These are phyloP conservation scores for Phytophthora pisi DNA, from an alignment of 352 stramenopile genomes.

Conservation along the genomic window DNA sequence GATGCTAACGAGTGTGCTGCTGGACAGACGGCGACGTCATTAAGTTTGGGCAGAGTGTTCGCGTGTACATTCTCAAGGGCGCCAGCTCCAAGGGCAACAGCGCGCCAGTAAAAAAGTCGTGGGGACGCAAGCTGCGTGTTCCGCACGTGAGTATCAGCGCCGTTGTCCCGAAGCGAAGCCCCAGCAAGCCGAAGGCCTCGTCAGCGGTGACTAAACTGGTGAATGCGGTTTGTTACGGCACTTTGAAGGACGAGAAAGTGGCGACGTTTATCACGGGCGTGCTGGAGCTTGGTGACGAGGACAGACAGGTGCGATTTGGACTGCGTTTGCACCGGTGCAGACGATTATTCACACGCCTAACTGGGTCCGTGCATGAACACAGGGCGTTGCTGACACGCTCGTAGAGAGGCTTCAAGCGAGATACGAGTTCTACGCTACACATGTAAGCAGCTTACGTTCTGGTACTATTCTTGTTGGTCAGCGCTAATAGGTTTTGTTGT, in stretches of 20 bases:
- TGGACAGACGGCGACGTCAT: slow-evolving; percentile 78
- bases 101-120: slow-evolving; percentile 80
- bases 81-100: slow-evolving; percentile 66
- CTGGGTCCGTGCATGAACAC: slow-evolving; percentile 3
- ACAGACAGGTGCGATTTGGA: slow-evolving; percentile 55
- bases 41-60: slow-evolving; percentile 89
- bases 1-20: slow-evolving; percentile 1
- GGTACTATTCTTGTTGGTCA: neutral
- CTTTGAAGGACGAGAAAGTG: slow-evolving; percentile 73
- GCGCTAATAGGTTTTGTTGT: slow-evolving; percentile 3
- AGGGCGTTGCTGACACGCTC: slow-evolving; percentile 83
- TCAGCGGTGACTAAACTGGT: slow-evolving; percentile 75
- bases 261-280: slow-evolving; percentile 70
- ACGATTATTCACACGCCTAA: neutral
- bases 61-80: slow-evolving; percentile 85
- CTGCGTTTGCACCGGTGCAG: neutral
- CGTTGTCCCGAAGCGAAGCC: slow-evolving; percentile 70
- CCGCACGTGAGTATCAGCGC: slow-evolving; percentile 74
- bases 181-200: slow-evolving; percentile 60
- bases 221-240: slow-evolving; percentile 85
- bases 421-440: slow-evolving; percentile 81
- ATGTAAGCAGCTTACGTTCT: slow-evolving; percentile 43
- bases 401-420: slow-evolving; percentile 86
- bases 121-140: slow-evolving; percentile 76
- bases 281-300: slow-evolving; percentile 72